Conservation (phyloP, 495 filamentous ascomycete species). For the Usnea hakonensis region DNA sequence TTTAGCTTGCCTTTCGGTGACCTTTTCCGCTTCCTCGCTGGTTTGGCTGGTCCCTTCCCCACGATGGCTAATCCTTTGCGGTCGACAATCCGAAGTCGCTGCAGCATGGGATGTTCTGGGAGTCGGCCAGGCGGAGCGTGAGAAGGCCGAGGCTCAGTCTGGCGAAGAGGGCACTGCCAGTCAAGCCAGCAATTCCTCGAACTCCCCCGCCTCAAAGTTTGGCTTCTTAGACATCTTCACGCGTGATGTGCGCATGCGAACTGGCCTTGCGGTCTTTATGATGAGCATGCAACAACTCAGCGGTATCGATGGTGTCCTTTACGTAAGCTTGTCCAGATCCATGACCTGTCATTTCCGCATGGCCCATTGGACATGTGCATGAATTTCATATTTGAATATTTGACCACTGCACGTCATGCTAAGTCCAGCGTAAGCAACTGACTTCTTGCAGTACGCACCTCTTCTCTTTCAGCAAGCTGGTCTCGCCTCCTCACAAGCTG, state of each 20-base stretch:
- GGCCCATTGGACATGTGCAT: neutral
- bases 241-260: slow-evolving; percentile 34
- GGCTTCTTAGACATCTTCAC: slow-evolving; percentile 33
- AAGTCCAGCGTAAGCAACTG: neutral
- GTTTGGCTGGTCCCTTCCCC: slow-evolving; percentile 39
- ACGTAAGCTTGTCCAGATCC: slow-evolving; percentile 32
- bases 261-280: slow-evolving; percentile 37
- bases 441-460: slow-evolving; percentile 40
- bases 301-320: slow-evolving; percentile 45
- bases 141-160: slow-evolving; percentile 38
- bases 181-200: neutral
- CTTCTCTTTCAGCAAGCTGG: slow-evolving; percentile 48
- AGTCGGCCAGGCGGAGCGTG: slow-evolving; percentile 42
- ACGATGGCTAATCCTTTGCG: slow-evolving; percentile 41
- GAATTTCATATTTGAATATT: neutral
- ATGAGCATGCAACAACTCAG: slow-evolving; percentile 42
- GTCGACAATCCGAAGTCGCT: slow-evolving; percentile 32
- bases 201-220: neutral
- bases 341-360: neutral
- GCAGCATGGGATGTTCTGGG: slow-evolving; percentile 40
- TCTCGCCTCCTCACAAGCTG: slow-evolving; percentile 39
- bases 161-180: neutral
- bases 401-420: neutral
- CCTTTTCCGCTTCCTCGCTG: slow-evolving; percentile 31
- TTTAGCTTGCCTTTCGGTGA: slow-evolving; percentile 22